phyloP scores from a whole-genome alignment of 2,329 filamentous ascomycete species.

The Ophiostoma pallidulum region DNA sequence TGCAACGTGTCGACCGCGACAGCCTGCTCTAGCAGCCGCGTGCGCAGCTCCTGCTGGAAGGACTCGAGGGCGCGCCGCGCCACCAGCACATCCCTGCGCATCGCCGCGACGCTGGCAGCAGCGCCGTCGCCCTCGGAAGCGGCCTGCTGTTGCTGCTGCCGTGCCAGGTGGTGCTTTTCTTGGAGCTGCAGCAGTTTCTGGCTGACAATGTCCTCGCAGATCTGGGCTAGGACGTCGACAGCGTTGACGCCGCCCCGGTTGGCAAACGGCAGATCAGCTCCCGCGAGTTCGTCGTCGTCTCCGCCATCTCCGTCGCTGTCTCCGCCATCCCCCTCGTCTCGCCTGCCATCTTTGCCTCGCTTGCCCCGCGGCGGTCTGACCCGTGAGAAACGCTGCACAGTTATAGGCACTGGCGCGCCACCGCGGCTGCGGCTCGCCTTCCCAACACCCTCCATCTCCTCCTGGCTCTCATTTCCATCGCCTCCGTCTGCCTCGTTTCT shows the following conservation, averaged over 20 bases:
- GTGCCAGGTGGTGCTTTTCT: slow-evolving; percentile 23
- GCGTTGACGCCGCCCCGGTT: slow-evolving; percentile 49
- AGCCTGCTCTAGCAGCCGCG: slow-evolving; percentile 49
- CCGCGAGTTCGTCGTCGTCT: slow-evolving; percentile 30
- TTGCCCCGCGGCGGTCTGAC: slow-evolving; percentile 11
- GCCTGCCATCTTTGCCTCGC: slow-evolving; percentile 5
- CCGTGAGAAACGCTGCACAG: slow-evolving; percentile 51
- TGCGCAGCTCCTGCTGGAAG: slow-evolving; percentile 48
- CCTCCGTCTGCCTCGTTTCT: slow-evolving; percentile 18
- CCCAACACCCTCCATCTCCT: slow-evolving; percentile 18
- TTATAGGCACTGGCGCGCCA: slow-evolving; percentile 38
- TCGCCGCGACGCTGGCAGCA: slow-evolving; percentile 24
- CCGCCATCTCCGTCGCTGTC: background rate
- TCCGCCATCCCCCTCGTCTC: background rate
- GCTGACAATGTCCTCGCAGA: slow-evolving; percentile 52
- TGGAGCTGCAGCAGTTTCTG: slow-evolving; percentile 39
- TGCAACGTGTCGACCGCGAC: slow-evolving; percentile 52
- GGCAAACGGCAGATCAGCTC: slow-evolving; percentile 43
- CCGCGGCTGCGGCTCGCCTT: slow-evolving; percentile 12
- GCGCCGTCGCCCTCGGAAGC: slow-evolving; percentile 27
- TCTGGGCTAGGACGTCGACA: slow-evolving; percentile 51
- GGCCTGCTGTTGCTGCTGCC: slow-evolving; percentile 21
- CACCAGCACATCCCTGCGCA: slow-evolving; percentile 44
- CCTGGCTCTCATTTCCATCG: slow-evolving; percentile 15
- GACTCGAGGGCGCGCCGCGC: slow-evolving; percentile 49